Evolutionary conservation across 106 monocot genomes (phyloP), one percentile per base, ranked within the genome.

Genomic region (Dactylorhiza incarnata): DNA sequence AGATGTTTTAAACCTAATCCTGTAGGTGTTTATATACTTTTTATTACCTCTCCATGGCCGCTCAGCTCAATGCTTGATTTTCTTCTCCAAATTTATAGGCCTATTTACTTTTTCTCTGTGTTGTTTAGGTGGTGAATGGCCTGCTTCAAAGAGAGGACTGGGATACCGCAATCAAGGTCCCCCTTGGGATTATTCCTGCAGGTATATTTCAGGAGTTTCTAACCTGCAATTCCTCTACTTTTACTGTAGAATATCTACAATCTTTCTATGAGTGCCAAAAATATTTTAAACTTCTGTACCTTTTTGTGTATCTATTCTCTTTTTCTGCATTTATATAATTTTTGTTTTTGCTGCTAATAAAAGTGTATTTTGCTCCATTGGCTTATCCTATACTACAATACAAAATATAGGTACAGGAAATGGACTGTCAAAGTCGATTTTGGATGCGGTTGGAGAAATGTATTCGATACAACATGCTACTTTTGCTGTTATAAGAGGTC

Each of bases 121-220:
- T 54, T 69, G 37, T 63, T 23, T 81, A 97, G 97, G 89, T 97
- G 43, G 78, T 97, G 58, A 97, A 94, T 91, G 94, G 97, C 0
- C 82, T 97, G 65, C 81, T 97, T 56, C 84, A 83, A 81, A 94
- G 97, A 83, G 94, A 89, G 58, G 97, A 97, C 79, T 97, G 94
- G 94, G 62, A 80, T 7, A 78, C 69, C 61, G 94, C 91, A 61
- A 94, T 94, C 63, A 87, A 89, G 75, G 50, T 94, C 53, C 97
- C 97, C 43, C 83, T 97, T 51, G 97, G 97, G 49, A 91, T 97
- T 79, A 87, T 97, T 81, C 97, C 97, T 43, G 94, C 91, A 86
- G 94, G 97, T 97, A 46, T 14, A 45, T 46, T n/a, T 45, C 15
- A 45, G 17, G 45, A 45, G 69, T 20, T 69, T 16, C 3, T 48